Conservation (phyloP, 208 protist species). For the Crithidia bombi region DNA sequence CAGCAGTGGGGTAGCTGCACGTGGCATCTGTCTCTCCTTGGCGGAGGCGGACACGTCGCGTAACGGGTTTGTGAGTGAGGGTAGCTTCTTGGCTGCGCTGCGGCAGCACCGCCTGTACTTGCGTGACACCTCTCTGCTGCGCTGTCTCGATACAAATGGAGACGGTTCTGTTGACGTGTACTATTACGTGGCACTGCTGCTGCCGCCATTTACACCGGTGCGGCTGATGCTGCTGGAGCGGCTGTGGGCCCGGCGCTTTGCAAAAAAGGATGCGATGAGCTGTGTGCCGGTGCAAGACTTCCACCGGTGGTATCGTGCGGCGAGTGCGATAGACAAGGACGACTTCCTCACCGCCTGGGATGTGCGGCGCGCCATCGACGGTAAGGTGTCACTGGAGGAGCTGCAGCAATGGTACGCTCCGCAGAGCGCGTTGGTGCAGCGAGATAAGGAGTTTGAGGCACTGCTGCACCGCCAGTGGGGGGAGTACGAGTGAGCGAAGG, state of each 20-base stretch:
- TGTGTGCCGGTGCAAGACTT: conserved; percentile 65
- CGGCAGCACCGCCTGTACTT: conserved; percentile 75
- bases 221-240: conserved; percentile 79
- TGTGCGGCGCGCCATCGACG: conserved; percentile 53
- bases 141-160: conserved; percentile 69
- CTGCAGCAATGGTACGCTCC: conserved; percentile 81
- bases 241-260: conserved; percentile 68
- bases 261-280: conserved; percentile 48
- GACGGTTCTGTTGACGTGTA: conserved; percentile 75
- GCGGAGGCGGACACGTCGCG: conserved; percentile 33
- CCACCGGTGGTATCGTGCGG: conserved; percentile 58
- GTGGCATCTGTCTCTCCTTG: conserved; percentile 48
- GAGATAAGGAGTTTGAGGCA: conserved; percentile 75
- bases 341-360: conserved; percentile 85
- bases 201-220: conserved; percentile 53
- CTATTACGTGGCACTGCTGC: conserved; percentile 66
- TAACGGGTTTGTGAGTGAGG: conserved; percentile 51
- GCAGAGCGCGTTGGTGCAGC: conserved; percentile 44
- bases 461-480: conserved; percentile 70
- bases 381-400: conserved; percentile 57
- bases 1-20: conserved; percentile 31
- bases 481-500: conserved; percentile 20
- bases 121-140: conserved; percentile 39
- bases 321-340: conserved; percentile 66
- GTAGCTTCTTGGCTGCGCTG: conserved; percentile 57